Evolutionary conservation across 805 yeast genomes (phyloP).

Genomic region (Zygosaccharomyces kombuchaensis): DNA sequence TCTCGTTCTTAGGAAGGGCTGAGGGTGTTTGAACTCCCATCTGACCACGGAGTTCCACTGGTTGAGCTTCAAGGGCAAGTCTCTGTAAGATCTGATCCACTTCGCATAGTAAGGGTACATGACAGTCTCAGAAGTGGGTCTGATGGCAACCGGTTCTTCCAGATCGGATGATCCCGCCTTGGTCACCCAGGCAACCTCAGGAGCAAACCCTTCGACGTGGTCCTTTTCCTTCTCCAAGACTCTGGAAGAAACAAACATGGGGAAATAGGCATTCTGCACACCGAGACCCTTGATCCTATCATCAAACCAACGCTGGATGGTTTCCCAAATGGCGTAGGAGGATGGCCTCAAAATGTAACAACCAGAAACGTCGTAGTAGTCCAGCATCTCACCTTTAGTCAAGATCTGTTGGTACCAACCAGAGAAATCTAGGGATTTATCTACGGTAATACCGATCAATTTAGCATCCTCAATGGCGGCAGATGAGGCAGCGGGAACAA

Average conservation of each 20-base stretch:
- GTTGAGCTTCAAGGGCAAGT: conserved; percentile 90
- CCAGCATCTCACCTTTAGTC: conserved; percentile 97
- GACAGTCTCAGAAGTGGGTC: conserved; percentile 99
- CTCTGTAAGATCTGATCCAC: conserved; percentile 98
- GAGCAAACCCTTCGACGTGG: conserved; percentile 98
- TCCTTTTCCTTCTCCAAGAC: conserved; percentile 97
- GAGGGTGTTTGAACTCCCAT: conserved; percentile 99
- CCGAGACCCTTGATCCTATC: conserved; percentile 76
- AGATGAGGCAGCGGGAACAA: conserved; percentile 28
- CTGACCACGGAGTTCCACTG: conserved; percentile 99
- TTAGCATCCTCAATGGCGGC: conserved; percentile 80
- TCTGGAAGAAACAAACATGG: conserved; percentile 91
- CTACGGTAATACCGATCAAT: conserved; percentile 92
- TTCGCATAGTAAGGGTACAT: conserved; percentile 99
- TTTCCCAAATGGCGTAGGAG: conserved; percentile 92
- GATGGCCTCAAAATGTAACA: conserved; percentile 97
- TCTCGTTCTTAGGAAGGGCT: conserved; percentile 97
- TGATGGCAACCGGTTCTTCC: conserved; percentile 97
- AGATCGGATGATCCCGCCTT: conserved; percentile 89
- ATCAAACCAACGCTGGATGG: conserved; percentile 85
- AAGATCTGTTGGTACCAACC: conserved; percentile 97
- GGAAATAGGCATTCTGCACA: conserved; percentile 94
- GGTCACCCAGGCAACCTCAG: conserved; percentile 99
- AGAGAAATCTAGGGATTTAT: conserved; percentile 86
- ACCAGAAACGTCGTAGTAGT: conserved; percentile 97